Base-by-base conservation (phyloP, 495 filamentous ascomycete genomes). In the Clavariopsis aquatica region DNA sequence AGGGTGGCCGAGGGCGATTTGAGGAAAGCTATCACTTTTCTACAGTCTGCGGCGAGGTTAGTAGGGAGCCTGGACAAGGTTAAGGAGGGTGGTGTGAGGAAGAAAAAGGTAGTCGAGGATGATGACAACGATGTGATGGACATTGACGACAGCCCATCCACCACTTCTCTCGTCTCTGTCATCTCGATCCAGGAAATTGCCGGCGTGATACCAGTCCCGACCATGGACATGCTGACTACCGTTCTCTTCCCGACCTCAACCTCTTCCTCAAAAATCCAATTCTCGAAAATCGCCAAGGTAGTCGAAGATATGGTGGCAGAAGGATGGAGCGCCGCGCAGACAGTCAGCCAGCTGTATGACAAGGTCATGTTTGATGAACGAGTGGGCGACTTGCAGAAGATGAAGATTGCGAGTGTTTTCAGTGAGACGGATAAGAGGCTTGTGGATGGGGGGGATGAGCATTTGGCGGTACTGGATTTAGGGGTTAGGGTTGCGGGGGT, bases 361-460 rank as follows among this genome's bases (percentile, higher is more conserved):
- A 82, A 83, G 31, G 75, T 96, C 49, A 78, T 98, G 6, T 92
- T 86, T 75, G 89, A 95, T 69, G 94, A 98, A 72, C 78, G 84
- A 29, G 86, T 96, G 22, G 83, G 85, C 0, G 90, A 96, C 71
- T 77, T 83, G 12, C 88, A 94, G 69, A 99, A 99, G 79, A 93
- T 90, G 70, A 88, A 87, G 78, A 96, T 99, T 62, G 87, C 92
- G 26, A 82, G 88, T 68, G 81, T 91, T 23, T 98, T 99, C 72
- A 96, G 91, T 0, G 93, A 97, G 74, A 79, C 92, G 54, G 94
- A 99, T 69, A 97, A 96, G 81, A 83, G 94, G 54, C 75, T 99
- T 52, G 88, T 95, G n/a, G 95, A 99, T 75, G 94, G 94, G n/a
- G 88, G 91, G 2, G 95, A 99, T 72, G 94, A 99, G 76, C 92